Evolutionary conservation across 176 grass and related monocot genomes (phyloP).

Genomic region (Musa beccarii): DNA sequence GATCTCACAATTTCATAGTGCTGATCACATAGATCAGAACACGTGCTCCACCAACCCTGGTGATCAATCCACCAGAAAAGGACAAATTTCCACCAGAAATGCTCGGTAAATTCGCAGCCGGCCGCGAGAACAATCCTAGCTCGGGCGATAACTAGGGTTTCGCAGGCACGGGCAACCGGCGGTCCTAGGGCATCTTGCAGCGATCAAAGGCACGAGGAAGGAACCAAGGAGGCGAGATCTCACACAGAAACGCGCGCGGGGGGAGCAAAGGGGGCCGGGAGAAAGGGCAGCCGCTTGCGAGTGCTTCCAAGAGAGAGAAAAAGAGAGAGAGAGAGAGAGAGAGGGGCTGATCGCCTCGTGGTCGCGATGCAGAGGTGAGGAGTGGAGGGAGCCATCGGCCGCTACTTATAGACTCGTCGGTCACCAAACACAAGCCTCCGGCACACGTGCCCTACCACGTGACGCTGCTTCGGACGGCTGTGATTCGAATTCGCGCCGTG

Average conservation of each 20-base stretch:
- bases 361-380: neutral
- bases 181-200: neutral
- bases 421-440: neutral
- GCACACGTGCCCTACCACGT: slow-evolving; percentile 1
- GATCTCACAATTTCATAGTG: neutral
- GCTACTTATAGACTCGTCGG: slow-evolving; percentile 16
- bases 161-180: neutral
- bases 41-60: neutral
- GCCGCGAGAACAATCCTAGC: neutral
- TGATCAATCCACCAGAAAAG: neutral
- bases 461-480: neutral
- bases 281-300: neutral
- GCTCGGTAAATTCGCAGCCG: neutral
- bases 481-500: neutral
- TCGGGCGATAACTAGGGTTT: neutral
- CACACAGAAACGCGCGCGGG: neutral
- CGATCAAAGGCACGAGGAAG: neutral
- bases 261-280: no score
- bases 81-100: neutral
- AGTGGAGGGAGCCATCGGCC: neutral
- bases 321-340: neutral
- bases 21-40: neutral
- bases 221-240: neutral
- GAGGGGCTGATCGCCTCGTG: neutral
- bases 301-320: neutral